These are phyloP conservation scores for Paraleonurus japonicus DNA, from an alignment of 257 asterid genomes.

Conservation along the genomic window DNA sequence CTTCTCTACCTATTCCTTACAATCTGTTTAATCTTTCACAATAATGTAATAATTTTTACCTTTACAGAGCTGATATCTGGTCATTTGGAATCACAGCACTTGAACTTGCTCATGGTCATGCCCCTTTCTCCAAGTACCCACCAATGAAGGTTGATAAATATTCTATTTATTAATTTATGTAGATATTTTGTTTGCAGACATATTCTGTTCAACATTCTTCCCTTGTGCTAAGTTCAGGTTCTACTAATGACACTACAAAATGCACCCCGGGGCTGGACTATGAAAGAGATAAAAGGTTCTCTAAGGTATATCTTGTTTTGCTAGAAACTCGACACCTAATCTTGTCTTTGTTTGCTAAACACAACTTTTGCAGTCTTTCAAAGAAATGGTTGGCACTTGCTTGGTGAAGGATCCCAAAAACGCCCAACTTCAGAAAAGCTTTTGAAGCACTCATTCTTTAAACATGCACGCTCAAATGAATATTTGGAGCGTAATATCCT, in stretches of 20 bases:
- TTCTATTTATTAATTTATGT: neutral
- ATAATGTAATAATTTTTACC: conserved; percentile 29
- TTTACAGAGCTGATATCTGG: conserved; percentile 95
- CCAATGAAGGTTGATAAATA: conserved; percentile 76
- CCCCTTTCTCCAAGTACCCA: conserved; percentile 91
- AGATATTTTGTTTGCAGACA: conserved; percentile 11
- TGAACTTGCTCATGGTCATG: conserved; percentile 97
- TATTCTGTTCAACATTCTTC: conserved; percentile 19
- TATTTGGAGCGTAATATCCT: conserved; percentile 65
- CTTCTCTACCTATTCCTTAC: conserved; percentile 20
- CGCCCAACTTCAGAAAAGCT: conserved; percentile 89
- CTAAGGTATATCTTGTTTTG: conserved; percentile 61
- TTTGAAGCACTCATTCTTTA: conserved; percentile 81
- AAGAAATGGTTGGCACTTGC: conserved; percentile 89
- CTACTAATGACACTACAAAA: conserved; percentile 91
- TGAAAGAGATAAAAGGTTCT: conserved; percentile 86
- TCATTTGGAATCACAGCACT: conserved; percentile 93
- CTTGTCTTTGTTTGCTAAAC: conserved; percentile 33
- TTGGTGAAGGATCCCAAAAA: conserved; percentile 95
- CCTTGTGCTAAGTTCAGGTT: conserved; percentile 53
- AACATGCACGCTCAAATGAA: conserved; percentile 64
- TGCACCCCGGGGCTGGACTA: conserved; percentile 98
- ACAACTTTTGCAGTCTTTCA: conserved; percentile 62
- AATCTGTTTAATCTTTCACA: conserved; percentile 18
- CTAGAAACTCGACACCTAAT: conserved; percentile 8